Evolutionary conservation across 2,329 filamentous ascomycete species (phyloP).

Genomic region (Scorias spongiosa): DNA sequence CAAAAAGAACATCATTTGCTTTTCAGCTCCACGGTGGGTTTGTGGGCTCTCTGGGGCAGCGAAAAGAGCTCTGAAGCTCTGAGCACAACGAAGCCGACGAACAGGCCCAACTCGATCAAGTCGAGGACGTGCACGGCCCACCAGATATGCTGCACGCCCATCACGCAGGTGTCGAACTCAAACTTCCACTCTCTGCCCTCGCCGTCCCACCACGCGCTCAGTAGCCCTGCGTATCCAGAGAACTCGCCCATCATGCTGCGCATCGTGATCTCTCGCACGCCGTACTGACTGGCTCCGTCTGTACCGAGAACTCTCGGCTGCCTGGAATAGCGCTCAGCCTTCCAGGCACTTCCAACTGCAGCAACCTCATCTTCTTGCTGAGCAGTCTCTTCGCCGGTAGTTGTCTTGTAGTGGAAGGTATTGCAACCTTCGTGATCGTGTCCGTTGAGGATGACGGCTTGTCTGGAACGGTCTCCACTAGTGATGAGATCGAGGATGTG

Average conservation of each 20-base stretch:
- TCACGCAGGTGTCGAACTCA: constrained; percentile 60
- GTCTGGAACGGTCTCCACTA: constrained; percentile 50
- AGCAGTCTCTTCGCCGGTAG: background rate
- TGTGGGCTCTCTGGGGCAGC: no score
- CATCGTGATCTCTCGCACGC: constrained; percentile 66
- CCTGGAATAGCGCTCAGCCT: background rate
- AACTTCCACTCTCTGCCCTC: constrained; percentile 61
- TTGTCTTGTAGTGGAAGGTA: constrained; percentile 52
- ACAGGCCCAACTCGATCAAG: constrained; percentile 27
- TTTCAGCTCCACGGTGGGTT: no score
- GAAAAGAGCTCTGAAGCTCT: background rate
- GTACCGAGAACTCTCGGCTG: no score
- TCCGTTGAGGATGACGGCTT: constrained; percentile 72
- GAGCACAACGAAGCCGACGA: background rate
- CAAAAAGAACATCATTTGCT: no score
- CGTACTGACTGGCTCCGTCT: background rate
- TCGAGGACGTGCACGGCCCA: constrained; percentile 75
- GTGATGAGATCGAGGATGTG: constrained; percentile 72
- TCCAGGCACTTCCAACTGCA: constrained; percentile 6
- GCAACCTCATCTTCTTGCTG: background rate
- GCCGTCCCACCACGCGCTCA: constrained; percentile 80
- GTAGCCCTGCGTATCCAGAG: constrained; percentile 75
- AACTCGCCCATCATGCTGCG: constrained; percentile 98
- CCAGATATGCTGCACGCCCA: constrained; percentile 86
- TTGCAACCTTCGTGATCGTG: constrained; percentile 95